Conservation (phyloP, 768 basidiomycete species). For the Mycena chlorophos region DNA sequence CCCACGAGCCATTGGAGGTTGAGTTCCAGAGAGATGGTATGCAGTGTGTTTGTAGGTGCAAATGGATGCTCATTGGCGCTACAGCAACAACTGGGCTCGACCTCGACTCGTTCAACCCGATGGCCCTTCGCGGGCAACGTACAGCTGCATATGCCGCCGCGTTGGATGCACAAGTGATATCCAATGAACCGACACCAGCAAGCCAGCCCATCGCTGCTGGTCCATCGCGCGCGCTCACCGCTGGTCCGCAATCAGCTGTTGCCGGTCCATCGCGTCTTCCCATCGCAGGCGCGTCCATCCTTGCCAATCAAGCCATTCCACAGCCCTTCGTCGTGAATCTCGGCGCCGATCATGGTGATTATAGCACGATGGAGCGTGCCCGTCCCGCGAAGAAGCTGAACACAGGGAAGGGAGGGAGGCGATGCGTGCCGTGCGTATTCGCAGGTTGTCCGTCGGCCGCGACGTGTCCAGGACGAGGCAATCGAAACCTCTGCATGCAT, state of each 20-base stretch:
- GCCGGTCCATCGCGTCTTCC: too few species aligned
- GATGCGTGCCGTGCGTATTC: not conserved
- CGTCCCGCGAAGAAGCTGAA: constrained; percentile 1
- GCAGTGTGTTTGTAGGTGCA: not conserved
- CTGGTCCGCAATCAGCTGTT: too few species aligned
- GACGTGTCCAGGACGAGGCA: not conserved
- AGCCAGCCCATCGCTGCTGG: too few species aligned
- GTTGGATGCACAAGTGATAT: too few species aligned
- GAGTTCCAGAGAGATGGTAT: not conserved
- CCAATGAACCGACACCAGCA: too few species aligned
- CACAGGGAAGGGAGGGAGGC: not conserved
- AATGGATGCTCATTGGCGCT: not conserved
- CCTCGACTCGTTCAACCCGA: too few species aligned
- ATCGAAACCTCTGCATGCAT: not conserved
- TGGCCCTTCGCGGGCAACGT: too few species aligned
- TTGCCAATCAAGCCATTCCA: constrained; percentile 4
- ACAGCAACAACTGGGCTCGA: not conserved
- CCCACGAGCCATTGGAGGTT: not conserved
- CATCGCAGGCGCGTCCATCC: not conserved
- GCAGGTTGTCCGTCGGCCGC: not conserved
- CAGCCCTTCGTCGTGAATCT: not conserved
- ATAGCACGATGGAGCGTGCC: not conserved
- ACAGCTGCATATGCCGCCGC: too few species aligned
- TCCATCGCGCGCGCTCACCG: too few species aligned
- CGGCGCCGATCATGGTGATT: not conserved